These are phyloP conservation scores for Leucocoprinus birnbaumii DNA, from an alignment of 768 basidiomycete genomes.

Conservation along the genomic window DNA sequence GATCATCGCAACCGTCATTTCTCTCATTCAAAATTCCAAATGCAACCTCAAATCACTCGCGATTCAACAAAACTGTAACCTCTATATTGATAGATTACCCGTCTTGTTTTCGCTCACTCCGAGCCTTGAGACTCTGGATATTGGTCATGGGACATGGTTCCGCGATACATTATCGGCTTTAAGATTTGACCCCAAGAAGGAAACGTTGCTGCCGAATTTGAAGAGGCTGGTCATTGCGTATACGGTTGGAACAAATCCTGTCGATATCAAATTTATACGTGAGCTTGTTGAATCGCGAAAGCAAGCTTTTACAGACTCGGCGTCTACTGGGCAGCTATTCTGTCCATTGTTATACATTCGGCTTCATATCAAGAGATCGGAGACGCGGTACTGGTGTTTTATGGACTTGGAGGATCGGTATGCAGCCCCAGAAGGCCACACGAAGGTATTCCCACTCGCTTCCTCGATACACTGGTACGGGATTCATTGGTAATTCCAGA, in stretches of 20 bases:
- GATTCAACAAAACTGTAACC: not conserved
- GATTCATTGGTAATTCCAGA: no score
- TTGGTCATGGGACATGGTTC: not conserved
- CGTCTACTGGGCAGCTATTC: not conserved
- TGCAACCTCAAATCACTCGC: slow-evolving; percentile 4
- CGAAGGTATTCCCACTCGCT: no score
- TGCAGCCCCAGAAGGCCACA: not conserved
- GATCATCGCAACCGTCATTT: not conserved
- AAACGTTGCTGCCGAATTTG: not conserved
- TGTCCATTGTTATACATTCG: not conserved
- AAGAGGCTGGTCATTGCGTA: not conserved
- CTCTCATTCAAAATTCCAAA: not conserved
- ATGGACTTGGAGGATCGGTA: not conserved
- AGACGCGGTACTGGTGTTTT: not conserved
- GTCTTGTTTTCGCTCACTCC: not conserved
- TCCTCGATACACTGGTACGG: no score
- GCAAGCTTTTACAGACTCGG: not conserved
- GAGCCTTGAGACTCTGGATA: not conserved
- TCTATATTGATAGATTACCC: not conserved
- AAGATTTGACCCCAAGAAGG: not conserved
- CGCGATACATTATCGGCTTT: not conserved
- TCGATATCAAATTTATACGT: not conserved
- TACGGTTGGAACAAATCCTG: not conserved
- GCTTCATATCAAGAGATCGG: not conserved
- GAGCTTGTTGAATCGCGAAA: not conserved